These are phyloP conservation scores for Zizania palustris DNA, from an alignment of 202 grass and related monocot species.

Conservation along the genomic window DNA sequence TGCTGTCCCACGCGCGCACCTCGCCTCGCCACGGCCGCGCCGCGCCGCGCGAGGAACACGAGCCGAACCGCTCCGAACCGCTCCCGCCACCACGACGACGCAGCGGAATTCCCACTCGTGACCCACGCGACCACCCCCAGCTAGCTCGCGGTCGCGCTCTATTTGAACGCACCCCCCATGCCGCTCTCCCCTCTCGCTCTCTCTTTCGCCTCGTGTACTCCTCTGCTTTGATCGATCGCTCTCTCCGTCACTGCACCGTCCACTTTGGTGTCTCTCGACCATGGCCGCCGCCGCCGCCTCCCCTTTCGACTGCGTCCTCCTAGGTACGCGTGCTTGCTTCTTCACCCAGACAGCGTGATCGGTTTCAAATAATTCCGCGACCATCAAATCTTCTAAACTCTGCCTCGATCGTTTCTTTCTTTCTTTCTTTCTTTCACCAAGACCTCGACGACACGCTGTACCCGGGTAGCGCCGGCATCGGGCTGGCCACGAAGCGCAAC, in stretches of 20 bases:
- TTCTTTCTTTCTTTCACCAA: conserved; percentile 1
- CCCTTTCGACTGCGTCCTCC: conserved; percentile 70
- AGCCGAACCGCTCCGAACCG: neutral
- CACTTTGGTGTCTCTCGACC: neutral
- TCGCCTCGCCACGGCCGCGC: neutral
- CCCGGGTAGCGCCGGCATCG: conserved; percentile 66
- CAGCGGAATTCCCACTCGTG: neutral
- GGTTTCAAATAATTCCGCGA: neutral
- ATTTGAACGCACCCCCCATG: conserved; percentile 37
- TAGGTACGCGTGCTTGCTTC: conserved; percentile 45
- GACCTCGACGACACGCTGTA: conserved; percentile 98
- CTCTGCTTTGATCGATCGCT: neutral
- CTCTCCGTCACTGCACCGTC: neutral
- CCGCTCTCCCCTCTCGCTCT: neutral
- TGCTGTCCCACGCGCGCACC: neutral
- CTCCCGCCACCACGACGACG: conserved; percentile 6
- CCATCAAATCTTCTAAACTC: conserved; percentile 14
- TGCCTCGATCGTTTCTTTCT: neutral
- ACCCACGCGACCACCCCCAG: neutral
- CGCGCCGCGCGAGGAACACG: conserved; percentile 31
- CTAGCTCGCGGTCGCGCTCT: neutral
- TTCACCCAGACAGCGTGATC: neutral
- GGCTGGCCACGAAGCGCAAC: conserved; percentile 58
- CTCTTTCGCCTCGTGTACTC: neutral
- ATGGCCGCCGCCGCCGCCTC: neutral